A percentile compares a stretch with the other conserved stretches of the same genome.
Conservation (phyloP, 768 basidiomycete species). For the Mycena kentingensis region DNA sequence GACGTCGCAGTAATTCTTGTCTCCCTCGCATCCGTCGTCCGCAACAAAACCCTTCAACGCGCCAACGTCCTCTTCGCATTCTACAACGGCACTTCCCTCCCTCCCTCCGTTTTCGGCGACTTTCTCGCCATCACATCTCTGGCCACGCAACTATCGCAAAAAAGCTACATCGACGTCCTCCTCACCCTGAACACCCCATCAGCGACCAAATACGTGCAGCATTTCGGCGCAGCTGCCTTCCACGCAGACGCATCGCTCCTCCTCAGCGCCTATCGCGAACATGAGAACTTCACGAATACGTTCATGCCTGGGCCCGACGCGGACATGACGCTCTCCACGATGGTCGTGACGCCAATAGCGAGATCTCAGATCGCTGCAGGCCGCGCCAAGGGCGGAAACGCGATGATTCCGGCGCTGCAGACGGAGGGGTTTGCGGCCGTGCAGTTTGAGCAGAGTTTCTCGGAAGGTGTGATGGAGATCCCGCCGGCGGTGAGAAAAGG, state of each 20-base stretch:
- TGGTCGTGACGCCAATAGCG: neutral
- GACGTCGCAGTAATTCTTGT: slow-evolving; percentile 21
- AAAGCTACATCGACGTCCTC: too few species aligned
- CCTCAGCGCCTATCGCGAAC: too few species aligned
- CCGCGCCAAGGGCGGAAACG: neutral
- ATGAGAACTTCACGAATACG: slow-evolving; percentile 30
- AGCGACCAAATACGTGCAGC: too few species aligned
- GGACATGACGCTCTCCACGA: neutral
- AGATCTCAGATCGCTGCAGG: neutral
- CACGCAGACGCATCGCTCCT: slow-evolving; percentile 87
- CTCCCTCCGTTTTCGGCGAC: slow-evolving; percentile 36
- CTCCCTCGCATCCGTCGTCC: slow-evolving; percentile 20
- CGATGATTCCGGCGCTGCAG: neutral
- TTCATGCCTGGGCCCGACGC: slow-evolving; percentile 9
- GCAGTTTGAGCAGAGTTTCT: neutral
- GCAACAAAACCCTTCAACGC: slow-evolving; percentile 27
- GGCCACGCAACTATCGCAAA: too few species aligned
- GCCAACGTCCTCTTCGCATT: slow-evolving; percentile 29
- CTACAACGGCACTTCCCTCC: slow-evolving; percentile 38
- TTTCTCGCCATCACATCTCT: slow-evolving; percentile 44
- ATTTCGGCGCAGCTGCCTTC: too few species aligned
- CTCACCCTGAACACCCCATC: too few species aligned
- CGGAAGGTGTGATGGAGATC: neutral
- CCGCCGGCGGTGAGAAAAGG: neutral
- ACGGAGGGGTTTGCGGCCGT: neutral